phyloP scores from a whole-genome alignment of 2,329 filamentous ascomycete species.

The Hymenoscyphus scutula region DNA sequence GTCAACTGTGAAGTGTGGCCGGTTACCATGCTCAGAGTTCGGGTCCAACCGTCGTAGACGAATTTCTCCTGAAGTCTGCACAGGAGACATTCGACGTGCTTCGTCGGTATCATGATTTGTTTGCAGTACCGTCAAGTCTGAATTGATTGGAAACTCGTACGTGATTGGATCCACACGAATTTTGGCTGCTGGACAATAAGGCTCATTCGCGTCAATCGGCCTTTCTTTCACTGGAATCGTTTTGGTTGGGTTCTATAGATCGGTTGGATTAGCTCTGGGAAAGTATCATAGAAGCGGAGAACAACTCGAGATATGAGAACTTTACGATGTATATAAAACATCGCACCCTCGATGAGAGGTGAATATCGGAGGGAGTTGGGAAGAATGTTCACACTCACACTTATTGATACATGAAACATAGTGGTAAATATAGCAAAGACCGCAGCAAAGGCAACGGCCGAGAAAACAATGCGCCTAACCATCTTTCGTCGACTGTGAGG shows the following conservation, averaged over 20 bases:
- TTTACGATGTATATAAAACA: background rate
- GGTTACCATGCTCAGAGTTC: constrained; percentile 20
- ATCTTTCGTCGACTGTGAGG: constrained; percentile 11
- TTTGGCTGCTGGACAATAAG: constrained; percentile 28
- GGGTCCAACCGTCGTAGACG: constrained; percentile 26
- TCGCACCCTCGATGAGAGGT: background rate
- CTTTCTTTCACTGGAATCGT: constrained; percentile 9
- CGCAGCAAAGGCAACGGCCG: constrained; percentile 23
- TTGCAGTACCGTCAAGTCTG: constrained; percentile 27
- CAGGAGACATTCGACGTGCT: constrained; percentile 6
- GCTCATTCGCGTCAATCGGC: constrained; percentile 18
- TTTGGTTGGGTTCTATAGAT: background rate
- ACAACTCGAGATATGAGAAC: background rate
- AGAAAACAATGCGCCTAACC: constrained; percentile 21
- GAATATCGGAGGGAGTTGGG: background rate
- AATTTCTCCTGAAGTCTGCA: constrained; percentile 31
- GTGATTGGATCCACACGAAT: constrained; percentile 18
- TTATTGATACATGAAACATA: constrained; percentile 11
- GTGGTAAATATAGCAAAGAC: constrained; percentile 14
- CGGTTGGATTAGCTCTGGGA: background rate
- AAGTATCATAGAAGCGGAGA: background rate
- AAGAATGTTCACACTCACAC: constrained; percentile 17
- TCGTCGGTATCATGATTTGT: constrained; percentile 20
- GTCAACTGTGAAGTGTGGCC: constrained; percentile 28
- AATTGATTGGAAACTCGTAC: constrained; percentile 26